These are phyloP conservation scores for Mrakiaceae sp. DNA, from an alignment of 1,284 basidiomycete genomes.

Conservation along the genomic window DNA sequence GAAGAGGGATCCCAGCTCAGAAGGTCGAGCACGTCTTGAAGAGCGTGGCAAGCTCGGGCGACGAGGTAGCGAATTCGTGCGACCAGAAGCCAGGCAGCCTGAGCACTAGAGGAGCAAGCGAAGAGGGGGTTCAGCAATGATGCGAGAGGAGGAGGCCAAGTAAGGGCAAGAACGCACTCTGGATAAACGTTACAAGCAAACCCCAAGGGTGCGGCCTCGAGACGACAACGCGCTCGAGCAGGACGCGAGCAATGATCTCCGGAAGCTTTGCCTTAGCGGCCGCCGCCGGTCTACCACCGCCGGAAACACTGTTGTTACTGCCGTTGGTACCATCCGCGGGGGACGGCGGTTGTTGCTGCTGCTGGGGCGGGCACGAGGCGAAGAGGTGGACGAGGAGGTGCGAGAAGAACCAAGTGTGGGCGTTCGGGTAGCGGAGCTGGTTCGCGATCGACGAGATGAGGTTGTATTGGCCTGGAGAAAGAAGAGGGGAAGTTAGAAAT, in stretches of 20 bases:
- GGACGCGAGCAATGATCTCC: slow-evolving; percentile 81
- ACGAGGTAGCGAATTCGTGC: slow-evolving; percentile 49
- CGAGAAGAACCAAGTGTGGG: slow-evolving; percentile 95
- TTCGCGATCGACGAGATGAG: slow-evolving; percentile 79
- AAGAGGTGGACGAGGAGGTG: slow-evolving; percentile 80
- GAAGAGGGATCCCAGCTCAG: no score
- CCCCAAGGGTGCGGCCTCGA: slow-evolving; percentile 97
- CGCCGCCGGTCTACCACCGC: slow-evolving; percentile 21
- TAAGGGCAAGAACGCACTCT: slow-evolving; percentile 32
- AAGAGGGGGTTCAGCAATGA: no score
- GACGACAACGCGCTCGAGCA: slow-evolving; percentile 87
- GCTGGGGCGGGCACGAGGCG: slow-evolving; percentile 31
- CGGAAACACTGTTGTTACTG: not conserved
- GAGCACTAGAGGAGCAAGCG: slow-evolving; percentile 38
- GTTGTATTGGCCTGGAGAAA: slow-evolving; percentile 68
- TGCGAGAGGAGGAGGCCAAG: no score
- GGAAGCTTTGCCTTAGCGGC: slow-evolving; percentile 50
- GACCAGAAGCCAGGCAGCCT: slow-evolving; percentile 74
- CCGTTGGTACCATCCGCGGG: not conserved
- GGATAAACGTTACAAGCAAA: slow-evolving; percentile 82
- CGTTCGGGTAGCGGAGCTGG: slow-evolving; percentile 89
- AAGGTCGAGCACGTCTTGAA: slow-evolving; percentile 13
- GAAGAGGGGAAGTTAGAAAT: not conserved
- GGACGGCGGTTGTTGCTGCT: slow-evolving; percentile 3
- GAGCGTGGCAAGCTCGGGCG: slow-evolving; percentile 7